Percentiles rank a stretch among this genome's conserved stretches.
Conservation (phyloP, 441 rosid genomes). For the Pelargonium australe region DNA sequence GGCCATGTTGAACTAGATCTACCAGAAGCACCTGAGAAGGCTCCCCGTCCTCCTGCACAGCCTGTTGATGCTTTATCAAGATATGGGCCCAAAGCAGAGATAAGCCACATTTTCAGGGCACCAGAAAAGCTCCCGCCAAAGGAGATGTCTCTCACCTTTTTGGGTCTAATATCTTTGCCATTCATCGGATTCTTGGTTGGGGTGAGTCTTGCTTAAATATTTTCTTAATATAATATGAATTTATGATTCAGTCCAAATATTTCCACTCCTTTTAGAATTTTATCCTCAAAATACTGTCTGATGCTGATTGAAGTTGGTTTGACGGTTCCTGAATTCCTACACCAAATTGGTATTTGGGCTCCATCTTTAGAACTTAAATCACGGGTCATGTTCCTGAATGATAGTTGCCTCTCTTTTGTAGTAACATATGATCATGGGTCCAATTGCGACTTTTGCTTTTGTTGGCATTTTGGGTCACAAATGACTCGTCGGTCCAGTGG, state of each 20-base stretch:
- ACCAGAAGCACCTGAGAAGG: slow-evolving; percentile 92
- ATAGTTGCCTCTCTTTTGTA: neutral
- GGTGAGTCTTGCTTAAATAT: slow-evolving; percentile 41
- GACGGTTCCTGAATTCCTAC: no score
- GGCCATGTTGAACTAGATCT: slow-evolving; percentile 76
- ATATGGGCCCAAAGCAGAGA: slow-evolving; percentile 84
- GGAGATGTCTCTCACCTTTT: slow-evolving; percentile 73
- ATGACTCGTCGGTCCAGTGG: neutral
- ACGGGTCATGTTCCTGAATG: neutral
- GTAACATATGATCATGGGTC: no score
- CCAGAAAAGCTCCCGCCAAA: slow-evolving; percentile 85
- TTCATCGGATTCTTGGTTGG: slow-evolving; percentile 69
- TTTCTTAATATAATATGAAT: neutral
- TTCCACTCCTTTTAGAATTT: neutral
- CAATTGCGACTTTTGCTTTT: neutral
- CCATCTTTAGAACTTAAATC: no score
- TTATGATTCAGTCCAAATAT: slow-evolving; percentile 6
- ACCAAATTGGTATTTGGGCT: no score
- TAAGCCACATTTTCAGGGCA: slow-evolving; percentile 69
- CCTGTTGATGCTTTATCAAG: slow-evolving; percentile 57
- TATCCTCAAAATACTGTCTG: neutral
- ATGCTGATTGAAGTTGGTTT: no score
- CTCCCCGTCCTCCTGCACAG: slow-evolving; percentile 56
- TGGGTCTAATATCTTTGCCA: slow-evolving; percentile 71
- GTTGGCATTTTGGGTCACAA: neutral